Evolutionary conservation across 1,284 basidiomycete genomes (phyloP).

Genomic region (Trichosporon inkin): DNA sequence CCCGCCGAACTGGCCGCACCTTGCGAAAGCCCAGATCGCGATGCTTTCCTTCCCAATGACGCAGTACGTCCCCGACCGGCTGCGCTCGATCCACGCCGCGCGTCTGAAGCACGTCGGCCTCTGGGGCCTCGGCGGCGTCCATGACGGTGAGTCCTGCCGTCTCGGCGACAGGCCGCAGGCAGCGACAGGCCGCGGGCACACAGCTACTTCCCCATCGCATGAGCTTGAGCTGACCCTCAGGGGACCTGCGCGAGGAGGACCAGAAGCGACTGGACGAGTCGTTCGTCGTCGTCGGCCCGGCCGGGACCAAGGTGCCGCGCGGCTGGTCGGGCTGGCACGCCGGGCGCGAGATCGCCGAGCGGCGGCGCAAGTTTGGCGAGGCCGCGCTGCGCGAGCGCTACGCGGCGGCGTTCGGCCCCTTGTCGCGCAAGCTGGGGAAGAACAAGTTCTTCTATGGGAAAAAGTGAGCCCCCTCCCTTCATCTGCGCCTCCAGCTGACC

Average conservation of each 20-base stretch:
- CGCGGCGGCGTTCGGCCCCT: constrained; percentile 30
- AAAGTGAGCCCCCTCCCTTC: constrained; percentile 21
- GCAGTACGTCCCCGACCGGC: constrained; percentile 43
- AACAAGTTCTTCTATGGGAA: constrained; percentile 33
- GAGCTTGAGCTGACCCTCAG: constrained; percentile 8
- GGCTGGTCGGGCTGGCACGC: constrained; percentile 39
- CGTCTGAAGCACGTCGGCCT: constrained; percentile 40
- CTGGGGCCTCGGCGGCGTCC: constrained; percentile 42
- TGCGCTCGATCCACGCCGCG: constrained; percentile 34
- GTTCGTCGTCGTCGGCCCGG: constrained; percentile 38
- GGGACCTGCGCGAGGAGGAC: constrained; percentile 35
- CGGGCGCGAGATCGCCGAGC: constrained; percentile 32
- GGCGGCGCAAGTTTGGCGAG: constrained; percentile 38
- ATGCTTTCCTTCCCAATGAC: constrained; percentile 35
- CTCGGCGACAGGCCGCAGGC: no score
- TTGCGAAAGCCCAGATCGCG: constrained; percentile 33
- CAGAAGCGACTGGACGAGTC: constrained; percentile 30
- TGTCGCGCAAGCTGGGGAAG: constrained; percentile 32
- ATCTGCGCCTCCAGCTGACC: constrained; percentile 1
- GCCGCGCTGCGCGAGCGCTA: constrained; percentile 28
- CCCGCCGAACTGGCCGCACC: constrained; percentile 38
- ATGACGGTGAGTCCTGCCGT: constrained; percentile 24
- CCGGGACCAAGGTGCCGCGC: constrained; percentile 36
- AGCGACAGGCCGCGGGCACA: no score
- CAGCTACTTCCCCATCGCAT: no score